Base-by-base conservation (phyloP, 371 early-diverging fungal genomes). In the Lichtheimia ramosa region DNA sequence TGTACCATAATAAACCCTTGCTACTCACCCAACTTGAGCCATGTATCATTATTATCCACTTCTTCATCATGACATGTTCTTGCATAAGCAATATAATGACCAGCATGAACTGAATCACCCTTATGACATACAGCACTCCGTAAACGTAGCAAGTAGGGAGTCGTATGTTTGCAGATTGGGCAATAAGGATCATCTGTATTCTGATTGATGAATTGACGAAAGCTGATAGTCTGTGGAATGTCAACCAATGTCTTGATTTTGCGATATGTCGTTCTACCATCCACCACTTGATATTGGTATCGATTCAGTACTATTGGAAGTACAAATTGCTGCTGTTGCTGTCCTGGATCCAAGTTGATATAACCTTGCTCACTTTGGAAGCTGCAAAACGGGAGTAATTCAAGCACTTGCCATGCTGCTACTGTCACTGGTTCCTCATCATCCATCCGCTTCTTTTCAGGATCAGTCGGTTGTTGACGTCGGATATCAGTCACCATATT, bases 331-430 rank as follows among this genome's bases (percentile, higher is more conserved):
- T 65, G 64, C 0, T 66, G 54, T 27, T n/a, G n/a, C n/a, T 67
- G 64, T 3, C 56, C 42, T 40, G 81, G 83, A 1, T 75, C 78
- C 3, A 65, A 51, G 25, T 81, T 69, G 5, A 65, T 56, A 18
- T 79, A 75, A 13, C 83, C 75, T 62, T 78, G 79, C 51, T 84
- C 84, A 58, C 82, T 84, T 48, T 63, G 65, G 3, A 75, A 78
- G 7, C 82, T 76, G 43, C 81, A 84, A 56, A 84, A 84, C 0
- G 84, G 84, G 5, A 84, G 56, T n/a, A 84, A 66, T 27, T 82
- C 76, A 28, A 84, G 62, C 3, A 81, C 81, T 60, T 81, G 82
- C 84, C 83, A 84, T 8, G 84, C 84, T 7, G 75, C 70, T 1
- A 68, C 64, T 10, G 63, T 59, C 5, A 55, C 28, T 18, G n/a